Evolutionary conservation across 2,329 filamentous ascomycete species (phyloP).

Genomic region (Septoria petroselini): DNA sequence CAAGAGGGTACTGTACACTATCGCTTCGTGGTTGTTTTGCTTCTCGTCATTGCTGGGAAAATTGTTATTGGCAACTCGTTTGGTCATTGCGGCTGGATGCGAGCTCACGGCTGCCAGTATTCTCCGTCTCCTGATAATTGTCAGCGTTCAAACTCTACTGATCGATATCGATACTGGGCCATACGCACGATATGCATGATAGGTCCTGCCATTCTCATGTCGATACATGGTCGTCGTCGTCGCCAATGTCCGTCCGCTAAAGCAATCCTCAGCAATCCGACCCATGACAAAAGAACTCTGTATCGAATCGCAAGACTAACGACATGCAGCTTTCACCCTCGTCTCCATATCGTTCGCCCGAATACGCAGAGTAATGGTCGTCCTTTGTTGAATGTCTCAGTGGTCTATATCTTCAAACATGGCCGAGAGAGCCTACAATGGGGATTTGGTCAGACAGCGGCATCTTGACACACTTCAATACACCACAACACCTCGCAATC

Average conservation of each 20-base stretch:
- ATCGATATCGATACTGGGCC: too few species aligned
- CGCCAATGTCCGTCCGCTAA: conserved; percentile 40
- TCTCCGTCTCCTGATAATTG: conserved; percentile 30
- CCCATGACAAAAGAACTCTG: background rate
- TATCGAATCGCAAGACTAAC: conserved; percentile 20
- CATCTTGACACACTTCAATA: conserved; percentile 5
- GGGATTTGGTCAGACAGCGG: conserved; percentile 22
- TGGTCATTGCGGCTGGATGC: background rate
- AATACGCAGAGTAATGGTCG: conserved; percentile 23
- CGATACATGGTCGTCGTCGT: conserved; percentile 42
- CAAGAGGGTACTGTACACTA: conserved; percentile 20
- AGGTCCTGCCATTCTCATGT: conserved; percentile 38
- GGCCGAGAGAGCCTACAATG: conserved; percentile 23
- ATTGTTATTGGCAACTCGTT: background rate
- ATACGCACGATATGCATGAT: conserved; percentile 37
- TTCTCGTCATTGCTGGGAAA: conserved; percentile 35
- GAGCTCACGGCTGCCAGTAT: conserved; percentile 36
- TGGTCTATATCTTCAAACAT: conserved; percentile 21
- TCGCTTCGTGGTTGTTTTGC: conserved; percentile 33
- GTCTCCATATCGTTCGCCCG: conserved; percentile 11
- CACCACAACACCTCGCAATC: background rate
- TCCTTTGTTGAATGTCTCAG: conserved; percentile 21
- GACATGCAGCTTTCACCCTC: conserved; percentile 24
- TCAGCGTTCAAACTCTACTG: conserved; percentile 1
- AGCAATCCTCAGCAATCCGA: conserved; percentile 17